These are phyloP conservation scores for Mucor velutinosus DNA, from an alignment of 371 early-diverging fungal species.

Conservation along the genomic window DNA sequence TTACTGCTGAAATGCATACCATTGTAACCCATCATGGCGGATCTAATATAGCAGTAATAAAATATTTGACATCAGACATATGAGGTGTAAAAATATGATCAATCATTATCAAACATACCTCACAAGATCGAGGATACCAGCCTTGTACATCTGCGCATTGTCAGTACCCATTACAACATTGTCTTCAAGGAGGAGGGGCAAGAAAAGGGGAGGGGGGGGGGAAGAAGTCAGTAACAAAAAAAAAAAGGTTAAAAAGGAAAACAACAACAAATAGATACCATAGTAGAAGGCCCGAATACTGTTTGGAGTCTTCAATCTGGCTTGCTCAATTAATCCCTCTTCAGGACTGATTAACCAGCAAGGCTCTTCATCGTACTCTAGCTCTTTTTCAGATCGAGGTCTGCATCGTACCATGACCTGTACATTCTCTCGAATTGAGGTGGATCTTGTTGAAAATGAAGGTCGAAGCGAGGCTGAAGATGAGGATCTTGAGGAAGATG, in stretches of 20 bases:
- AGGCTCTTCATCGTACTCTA: slow-evolving; percentile 12
- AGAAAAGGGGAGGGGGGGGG: too few relatives aligned
- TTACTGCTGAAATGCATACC: slow-evolving; percentile 30
- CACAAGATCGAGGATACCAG: slow-evolving; percentile 35
- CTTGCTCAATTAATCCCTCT: slow-evolving; percentile 18
- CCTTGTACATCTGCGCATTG: slow-evolving; percentile 31
- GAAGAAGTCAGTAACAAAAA: too few relatives aligned
- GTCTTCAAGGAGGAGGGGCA: slow-evolving; percentile 4
- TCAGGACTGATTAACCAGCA: slow-evolving; percentile 29
- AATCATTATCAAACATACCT: slow-evolving; percentile 22
- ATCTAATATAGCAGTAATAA: slow-evolving; percentile 13
- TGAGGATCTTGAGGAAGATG: neutral
- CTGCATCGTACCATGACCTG: slow-evolving; percentile 48
- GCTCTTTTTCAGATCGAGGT: slow-evolving; percentile 33
- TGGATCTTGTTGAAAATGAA: slow-evolving; percentile 9
- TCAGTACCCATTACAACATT: slow-evolving; percentile 26
- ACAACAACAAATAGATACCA: slow-evolving; percentile 12
- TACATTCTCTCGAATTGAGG: slow-evolving; percentile 36
- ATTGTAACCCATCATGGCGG: slow-evolving; percentile 63
- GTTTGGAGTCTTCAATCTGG: slow-evolving; percentile 6
- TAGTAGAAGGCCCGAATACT: slow-evolving; percentile 13
- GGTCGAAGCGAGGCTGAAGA: slow-evolving; percentile 8
- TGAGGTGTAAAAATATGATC: neutral
- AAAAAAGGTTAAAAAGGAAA: neutral
- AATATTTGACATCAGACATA: neutral